phyloP scores from a whole-genome alignment of 371 early-diverging fungal species.

The Mortierella sp. region DNA sequence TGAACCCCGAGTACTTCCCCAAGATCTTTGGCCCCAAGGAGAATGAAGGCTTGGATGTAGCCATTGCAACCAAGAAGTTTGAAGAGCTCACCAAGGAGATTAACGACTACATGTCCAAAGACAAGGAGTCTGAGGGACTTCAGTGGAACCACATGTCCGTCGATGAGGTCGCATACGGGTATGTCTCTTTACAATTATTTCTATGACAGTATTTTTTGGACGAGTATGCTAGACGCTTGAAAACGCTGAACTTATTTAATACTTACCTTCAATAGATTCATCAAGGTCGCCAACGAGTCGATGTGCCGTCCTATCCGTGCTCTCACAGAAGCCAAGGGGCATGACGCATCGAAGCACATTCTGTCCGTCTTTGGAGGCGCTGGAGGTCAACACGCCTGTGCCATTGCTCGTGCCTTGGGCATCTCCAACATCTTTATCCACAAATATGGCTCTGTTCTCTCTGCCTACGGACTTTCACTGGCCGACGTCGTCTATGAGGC shows the following conservation, averaged over 20 bases:
- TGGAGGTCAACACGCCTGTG: constrained; percentile 95
- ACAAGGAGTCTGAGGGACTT: constrained; percentile 52
- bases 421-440: constrained; percentile 89
- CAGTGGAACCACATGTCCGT: constrained; percentile 65
- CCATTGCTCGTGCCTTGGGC: constrained; percentile 91
- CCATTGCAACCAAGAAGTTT: constrained; percentile 77
- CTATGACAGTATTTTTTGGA: background rate
- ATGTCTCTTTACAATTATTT: background rate
- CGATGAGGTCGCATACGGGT: constrained; percentile 92
- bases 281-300: constrained; percentile 95
- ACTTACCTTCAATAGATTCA: constrained; percentile 65
- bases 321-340: constrained; percentile 95
- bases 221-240: background rate
- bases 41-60: constrained; percentile 83
- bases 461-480: constrained; percentile 93
- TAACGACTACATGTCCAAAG: constrained; percentile 63
- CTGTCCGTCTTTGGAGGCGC: constrained; percentile 98
- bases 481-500: constrained; percentile 95
- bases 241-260: background rate
- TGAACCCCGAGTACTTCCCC: constrained; percentile 93
- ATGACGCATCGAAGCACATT: constrained; percentile 87
- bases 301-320: constrained; percentile 97
- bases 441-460: constrained; percentile 90
- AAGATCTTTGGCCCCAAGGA: constrained; percentile 95
- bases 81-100: constrained; percentile 74